phyloP scores from a whole-genome alignment of 2,329 filamentous ascomycete genomes.

The Aspergillus nomiae region DNA sequence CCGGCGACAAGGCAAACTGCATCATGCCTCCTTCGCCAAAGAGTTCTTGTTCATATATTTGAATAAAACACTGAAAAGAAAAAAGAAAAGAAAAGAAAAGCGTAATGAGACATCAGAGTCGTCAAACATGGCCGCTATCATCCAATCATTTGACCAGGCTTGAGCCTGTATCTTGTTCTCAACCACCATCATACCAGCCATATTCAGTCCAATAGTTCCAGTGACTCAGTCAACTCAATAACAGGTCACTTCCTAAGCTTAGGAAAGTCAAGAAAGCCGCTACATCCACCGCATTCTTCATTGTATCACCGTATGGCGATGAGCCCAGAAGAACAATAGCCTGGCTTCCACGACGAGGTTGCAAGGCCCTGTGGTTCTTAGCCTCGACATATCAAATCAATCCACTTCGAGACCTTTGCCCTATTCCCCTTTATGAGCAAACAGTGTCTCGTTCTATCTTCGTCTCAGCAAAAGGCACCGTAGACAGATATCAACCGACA shows the following conservation, averaged over 20 bases:
- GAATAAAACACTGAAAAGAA: conserved; percentile 2
- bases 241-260: neutral
- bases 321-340: conserved; percentile 1
- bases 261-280: neutral
- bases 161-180: neutral
- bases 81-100: conserved; percentile 10
- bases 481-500: neutral
- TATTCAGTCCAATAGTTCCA: neutral
- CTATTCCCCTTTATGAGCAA: neutral
- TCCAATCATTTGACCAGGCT: conserved; percentile 1
- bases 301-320: neutral
- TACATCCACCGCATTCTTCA: neutral
- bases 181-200: neutral
- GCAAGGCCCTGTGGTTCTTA: neutral
- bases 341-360: neutral
- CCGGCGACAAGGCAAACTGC: neutral
- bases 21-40: neutral
- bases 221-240: neutral
- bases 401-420: neutral
- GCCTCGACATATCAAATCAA: conserved; percentile 3
- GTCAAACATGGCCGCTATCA: conserved; percentile 18
- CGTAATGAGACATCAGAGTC: conserved; percentile 27
- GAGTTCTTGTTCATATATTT: neutral
- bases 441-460: neutral
- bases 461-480: neutral